A percentile compares a stretch with the other conserved stretches of the same genome.
Evolutionary conservation across 176 grass and related monocot species (phyloP).

Genomic region (Ensete glaucum): DNA sequence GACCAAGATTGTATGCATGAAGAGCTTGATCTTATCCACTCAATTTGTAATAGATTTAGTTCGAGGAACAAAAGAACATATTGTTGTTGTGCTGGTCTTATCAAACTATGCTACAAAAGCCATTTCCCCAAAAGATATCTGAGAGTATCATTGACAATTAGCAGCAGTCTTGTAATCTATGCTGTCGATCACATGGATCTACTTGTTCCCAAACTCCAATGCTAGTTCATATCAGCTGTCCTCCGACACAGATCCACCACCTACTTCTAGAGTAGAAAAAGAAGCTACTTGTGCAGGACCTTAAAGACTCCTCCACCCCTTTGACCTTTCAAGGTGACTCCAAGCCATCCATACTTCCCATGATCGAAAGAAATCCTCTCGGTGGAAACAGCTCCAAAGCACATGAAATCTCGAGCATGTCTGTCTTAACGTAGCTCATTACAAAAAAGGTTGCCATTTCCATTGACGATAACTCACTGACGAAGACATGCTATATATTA

Average conservation of each 20-base stretch:
- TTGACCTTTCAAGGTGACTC: not conserved
- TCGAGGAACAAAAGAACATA: too few relatives aligned
- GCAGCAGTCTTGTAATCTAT: not conserved
- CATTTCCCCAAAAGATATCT: too few relatives aligned
- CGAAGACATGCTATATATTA: not conserved
- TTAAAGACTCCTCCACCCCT: not conserved
- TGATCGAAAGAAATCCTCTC: not conserved
- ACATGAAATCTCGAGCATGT: conserved; percentile 8
- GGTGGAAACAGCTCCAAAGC: not conserved
- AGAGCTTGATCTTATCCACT: too few relatives aligned
- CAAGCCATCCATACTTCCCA: not conserved
- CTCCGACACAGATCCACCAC: not conserved
- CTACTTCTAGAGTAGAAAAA: not conserved
- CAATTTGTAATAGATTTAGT: too few relatives aligned
- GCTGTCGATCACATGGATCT: conserved; percentile 1
- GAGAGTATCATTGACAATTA: too few relatives aligned
- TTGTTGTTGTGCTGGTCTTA: too few relatives aligned
- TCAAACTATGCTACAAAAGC: too few relatives aligned
- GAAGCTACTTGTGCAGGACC: not conserved
- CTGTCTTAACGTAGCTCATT: not conserved
- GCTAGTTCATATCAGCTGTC: not conserved
- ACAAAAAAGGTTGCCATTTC: not conserved
- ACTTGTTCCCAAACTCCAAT: not conserved
- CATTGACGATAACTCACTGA: not conserved
- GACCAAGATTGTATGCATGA: too few relatives aligned